Evolutionary conservation across 2,329 filamentous ascomycete species (phyloP).

Genomic region (Cytospora mali): DNA sequence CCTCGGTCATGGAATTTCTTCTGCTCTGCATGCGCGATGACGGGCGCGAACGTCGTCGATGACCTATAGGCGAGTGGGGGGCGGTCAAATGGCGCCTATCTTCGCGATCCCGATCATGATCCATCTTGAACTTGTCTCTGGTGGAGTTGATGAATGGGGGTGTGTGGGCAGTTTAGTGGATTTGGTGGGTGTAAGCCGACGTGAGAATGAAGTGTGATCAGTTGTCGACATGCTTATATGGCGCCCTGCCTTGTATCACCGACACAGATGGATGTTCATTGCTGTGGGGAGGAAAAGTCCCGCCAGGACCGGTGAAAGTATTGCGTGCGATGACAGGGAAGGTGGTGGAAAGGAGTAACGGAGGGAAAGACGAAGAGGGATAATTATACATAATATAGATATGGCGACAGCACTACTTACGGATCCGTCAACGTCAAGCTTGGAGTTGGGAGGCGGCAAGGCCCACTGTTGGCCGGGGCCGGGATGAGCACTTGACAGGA

Average conservation of each 20-base stretch:
- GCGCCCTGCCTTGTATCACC: neutral
- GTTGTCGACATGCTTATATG: neutral
- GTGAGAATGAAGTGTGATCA: neutral
- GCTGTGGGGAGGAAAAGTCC: neutral
- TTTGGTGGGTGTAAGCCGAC: neutral
- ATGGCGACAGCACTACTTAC: neutral
- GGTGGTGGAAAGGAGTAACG: neutral
- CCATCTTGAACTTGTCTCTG: slow-evolving; percentile 11
- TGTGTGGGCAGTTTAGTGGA: neutral
- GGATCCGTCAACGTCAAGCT: neutral
- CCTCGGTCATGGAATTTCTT: slow-evolving; percentile 23
- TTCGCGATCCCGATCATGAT: slow-evolving; percentile 17
- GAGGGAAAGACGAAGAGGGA: neutral
- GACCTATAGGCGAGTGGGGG: slow-evolving; percentile 23
- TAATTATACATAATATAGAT: no score
- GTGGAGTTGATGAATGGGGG: neutral
- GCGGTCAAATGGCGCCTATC: slow-evolving; percentile 16
- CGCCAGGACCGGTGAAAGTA: neutral
- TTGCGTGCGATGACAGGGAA: neutral
- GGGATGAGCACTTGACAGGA: neutral
- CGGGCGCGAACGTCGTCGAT: slow-evolving; percentile 26
- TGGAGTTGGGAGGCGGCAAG: neutral
- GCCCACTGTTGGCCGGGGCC: neutral
- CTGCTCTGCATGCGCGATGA: slow-evolving; percentile 27
- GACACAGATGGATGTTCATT: neutral